These are phyloP conservation scores for Linum tenue DNA, from an alignment of 345 rosid species.

Conservation along the genomic window DNA sequence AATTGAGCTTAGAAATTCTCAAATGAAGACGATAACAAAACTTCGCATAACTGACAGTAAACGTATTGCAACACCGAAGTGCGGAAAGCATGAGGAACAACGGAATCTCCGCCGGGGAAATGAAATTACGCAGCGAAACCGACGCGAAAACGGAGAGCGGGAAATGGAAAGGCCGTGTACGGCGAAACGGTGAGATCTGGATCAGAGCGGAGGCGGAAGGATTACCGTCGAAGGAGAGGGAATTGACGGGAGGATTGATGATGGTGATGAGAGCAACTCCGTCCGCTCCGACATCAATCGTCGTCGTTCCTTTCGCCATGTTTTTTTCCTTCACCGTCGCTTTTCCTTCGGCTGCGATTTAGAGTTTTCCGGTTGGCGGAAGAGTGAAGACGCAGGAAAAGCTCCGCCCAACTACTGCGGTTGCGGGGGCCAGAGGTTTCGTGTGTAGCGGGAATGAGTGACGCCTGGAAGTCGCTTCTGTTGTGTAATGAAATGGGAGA, in stretches of 20 bases:
- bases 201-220: neutral
- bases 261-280: slow-evolving; percentile 86
- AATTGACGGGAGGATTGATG: slow-evolving; percentile 84
- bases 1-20: neutral
- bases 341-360: neutral
- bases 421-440: neutral
- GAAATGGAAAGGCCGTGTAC: neutral
- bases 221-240: slow-evolving; percentile 74
- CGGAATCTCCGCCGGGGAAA: neutral
- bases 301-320: slow-evolving; percentile 45
- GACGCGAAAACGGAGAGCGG: neutral
- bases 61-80: too few species aligned
- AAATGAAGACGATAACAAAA: neutral
- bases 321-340: slow-evolving; percentile 14
- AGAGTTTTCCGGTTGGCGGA: neutral
- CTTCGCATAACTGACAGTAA: neutral
- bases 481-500: neutral
- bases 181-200: slow-evolving; percentile 1
- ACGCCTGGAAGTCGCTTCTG: neutral
- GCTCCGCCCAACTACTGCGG: too few species aligned
- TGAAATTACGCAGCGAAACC: neutral
- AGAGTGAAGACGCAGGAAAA: neutral
- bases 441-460: neutral
- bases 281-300: slow-evolving; percentile 69
- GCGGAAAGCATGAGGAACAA: neutral